Evolutionary conservation across 345 rosid genomes (phyloP).

Genomic region (Combretum micranthum): DNA sequence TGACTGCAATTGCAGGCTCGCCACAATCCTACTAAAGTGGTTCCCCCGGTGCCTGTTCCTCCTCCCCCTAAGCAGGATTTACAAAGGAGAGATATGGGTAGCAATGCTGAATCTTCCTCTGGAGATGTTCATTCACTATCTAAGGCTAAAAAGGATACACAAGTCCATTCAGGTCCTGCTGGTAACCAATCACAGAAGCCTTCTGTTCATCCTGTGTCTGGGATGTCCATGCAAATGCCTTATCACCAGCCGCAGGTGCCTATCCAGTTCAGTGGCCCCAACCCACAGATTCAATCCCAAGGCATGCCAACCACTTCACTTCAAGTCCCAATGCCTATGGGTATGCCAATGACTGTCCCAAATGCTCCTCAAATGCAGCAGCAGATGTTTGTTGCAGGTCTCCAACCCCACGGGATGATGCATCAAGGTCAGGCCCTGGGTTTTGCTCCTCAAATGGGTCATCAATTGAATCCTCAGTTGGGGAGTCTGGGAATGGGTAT

Average conservation of each 20-base stretch:
- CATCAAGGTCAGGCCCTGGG: conserved; percentile 78
- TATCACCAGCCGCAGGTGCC: conserved; percentile 67
- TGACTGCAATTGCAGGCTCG: conserved; percentile 52
- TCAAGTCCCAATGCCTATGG: conserved; percentile 70
- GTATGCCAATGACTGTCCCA: conserved; percentile 58
- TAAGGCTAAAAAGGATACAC: conserved; percentile 51
- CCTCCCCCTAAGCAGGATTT: conserved; percentile 41
- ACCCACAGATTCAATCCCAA: conserved; percentile 71
- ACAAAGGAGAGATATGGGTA: conserved; percentile 40
- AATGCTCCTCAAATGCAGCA: conserved; percentile 63
- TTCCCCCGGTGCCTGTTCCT: conserved; percentile 45
- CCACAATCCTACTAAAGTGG: conserved; percentile 46
- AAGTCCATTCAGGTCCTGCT: conserved; percentile 34
- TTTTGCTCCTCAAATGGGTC: conserved; percentile 56
- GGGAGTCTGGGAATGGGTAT: conserved; percentile 67
- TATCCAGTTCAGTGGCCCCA: conserved; percentile 63
- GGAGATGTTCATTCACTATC: conserved; percentile 36
- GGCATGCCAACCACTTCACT: conserved; percentile 43
- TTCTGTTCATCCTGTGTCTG: conserved; percentile 38
- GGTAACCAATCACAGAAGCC: conserved; percentile 53
- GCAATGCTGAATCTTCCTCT: conserved; percentile 32
- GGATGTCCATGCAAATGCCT: conserved; percentile 61
- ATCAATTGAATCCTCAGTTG: conserved; percentile 56
- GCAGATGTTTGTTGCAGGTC: conserved; percentile 63
- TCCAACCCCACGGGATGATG: conserved; percentile 66